Evolutionary conservation across 2,329 filamentous ascomycete species (phyloP).

Genomic region (Dactylellina parvicollis): DNA sequence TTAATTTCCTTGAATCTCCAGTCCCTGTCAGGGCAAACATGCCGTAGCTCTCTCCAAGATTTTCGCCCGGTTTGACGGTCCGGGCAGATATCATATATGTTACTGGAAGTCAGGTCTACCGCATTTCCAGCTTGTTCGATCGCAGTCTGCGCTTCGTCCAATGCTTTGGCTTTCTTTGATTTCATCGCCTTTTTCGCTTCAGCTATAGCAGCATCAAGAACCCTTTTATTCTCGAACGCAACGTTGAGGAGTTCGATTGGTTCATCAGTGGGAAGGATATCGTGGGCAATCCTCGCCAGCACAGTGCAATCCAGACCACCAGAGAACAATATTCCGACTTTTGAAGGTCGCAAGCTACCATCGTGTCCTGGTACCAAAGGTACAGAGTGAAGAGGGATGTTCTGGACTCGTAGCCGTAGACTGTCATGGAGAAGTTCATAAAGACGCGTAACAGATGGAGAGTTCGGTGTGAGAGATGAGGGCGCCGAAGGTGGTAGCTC

Average conservation of each 20-base stretch:
- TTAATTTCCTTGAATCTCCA: constrained; percentile 91
- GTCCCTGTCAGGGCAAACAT: constrained; percentile 73
- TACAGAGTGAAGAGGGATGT: constrained; percentile 67
- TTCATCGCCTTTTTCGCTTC: constrained; percentile 58
- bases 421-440: constrained; percentile 69
- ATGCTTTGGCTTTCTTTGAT: constrained; percentile 37
- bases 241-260: constrained; percentile 91
- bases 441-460: constrained; percentile 67
- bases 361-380: constrained; percentile 59
- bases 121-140: constrained; percentile 56
- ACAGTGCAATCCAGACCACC: constrained; percentile 93
- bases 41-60: constrained; percentile 78
- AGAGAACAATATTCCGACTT: constrained; percentile 86
- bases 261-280: constrained; percentile 75
- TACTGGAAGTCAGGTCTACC: constrained; percentile 25
- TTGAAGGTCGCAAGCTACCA: constrained; percentile 60
- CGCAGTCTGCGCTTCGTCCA: constrained; percentile 20
- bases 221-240: constrained; percentile 91
- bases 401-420: constrained; percentile 71
- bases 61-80: constrained; percentile 87
- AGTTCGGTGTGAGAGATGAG: constrained; percentile 61
- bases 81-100: constrained; percentile 80
- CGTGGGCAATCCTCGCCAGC: constrained; percentile 80
- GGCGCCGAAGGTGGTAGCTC: constrained; percentile 18
- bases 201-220: constrained; percentile 68